Percentiles rank a stretch among this genome's conserved stretches.
These are phyloP conservation scores for Coprinopsis sp. DNA, from an alignment of 768 basidiomycete genomes.

Conservation along the genomic window DNA sequence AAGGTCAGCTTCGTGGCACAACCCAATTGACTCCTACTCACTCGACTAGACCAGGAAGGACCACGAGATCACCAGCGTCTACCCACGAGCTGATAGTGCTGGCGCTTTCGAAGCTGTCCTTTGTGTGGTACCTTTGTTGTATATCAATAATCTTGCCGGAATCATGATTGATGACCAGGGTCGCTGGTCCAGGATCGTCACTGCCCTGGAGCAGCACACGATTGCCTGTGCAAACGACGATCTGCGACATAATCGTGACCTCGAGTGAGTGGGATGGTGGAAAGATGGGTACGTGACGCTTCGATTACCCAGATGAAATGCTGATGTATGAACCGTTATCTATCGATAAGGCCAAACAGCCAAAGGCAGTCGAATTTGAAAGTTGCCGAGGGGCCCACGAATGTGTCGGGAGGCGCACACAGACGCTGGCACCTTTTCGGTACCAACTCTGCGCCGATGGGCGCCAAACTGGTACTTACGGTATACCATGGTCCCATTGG, in stretches of 20 bases:
- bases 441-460: too few relatives aligned
- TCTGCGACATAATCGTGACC: conserved; percentile 15
- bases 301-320: too few relatives aligned
- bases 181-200: conserved; percentile 52
- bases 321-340: background rate
- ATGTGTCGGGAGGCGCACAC: too few relatives aligned
- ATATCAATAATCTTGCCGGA: conserved; percentile 62
- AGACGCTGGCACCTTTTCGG: too few relatives aligned
- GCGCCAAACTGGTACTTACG: too few relatives aligned
- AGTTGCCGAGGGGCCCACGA: too few relatives aligned
- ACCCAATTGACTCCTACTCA: conserved; percentile 38
- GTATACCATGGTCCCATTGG: too few relatives aligned
- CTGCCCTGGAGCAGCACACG: conserved; percentile 53
- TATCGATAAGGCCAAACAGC: background rate
- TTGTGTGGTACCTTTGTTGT: conserved; percentile 27
- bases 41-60: conserved; percentile 84
- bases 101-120: conserved; percentile 22
- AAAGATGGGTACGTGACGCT: too few relatives aligned
- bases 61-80: conserved; percentile 51
- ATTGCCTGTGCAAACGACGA: conserved; percentile 45
- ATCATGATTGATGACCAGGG: conserved; percentile 51
- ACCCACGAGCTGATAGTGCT: conserved; percentile 35
- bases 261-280: background rate
- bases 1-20: background rate
- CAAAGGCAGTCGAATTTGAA: too few relatives aligned